These are phyloP conservation scores for Mycena venus DNA, from an alignment of 768 basidiomycete species.

Conservation along the genomic window DNA sequence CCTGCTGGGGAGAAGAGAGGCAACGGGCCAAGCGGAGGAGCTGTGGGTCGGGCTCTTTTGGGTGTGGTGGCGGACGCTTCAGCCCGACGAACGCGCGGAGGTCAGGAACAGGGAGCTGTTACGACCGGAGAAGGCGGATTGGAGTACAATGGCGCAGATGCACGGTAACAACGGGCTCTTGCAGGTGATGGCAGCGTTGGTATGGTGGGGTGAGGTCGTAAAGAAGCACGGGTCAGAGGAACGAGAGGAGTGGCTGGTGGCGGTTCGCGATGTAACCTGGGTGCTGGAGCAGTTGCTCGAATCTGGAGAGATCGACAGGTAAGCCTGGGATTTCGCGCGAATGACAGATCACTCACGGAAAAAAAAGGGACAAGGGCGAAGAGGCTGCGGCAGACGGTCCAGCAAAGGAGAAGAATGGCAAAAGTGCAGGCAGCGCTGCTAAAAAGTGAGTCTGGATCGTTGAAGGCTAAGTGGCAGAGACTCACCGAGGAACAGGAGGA, in stretches of 20 bases:
- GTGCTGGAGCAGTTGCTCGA: background rate
- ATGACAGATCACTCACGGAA: background rate
- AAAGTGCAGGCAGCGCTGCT: background rate
- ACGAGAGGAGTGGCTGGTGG: background rate
- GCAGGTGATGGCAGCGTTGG: conserved; percentile 2
- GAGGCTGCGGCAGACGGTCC: background rate
- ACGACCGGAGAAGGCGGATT: background rate
- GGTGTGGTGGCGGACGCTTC: background rate
- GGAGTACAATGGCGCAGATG: background rate
- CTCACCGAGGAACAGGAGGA: background rate
- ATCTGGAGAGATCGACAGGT: background rate
- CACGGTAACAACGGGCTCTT: background rate
- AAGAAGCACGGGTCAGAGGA: background rate
- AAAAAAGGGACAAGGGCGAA: background rate
- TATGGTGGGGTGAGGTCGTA: conserved; percentile 4
- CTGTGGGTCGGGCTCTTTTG: background rate
- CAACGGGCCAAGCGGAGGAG: background rate
- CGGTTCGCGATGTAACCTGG: background rate
- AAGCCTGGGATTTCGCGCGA: background rate
- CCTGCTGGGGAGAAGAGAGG: background rate
- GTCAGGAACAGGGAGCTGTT: background rate
- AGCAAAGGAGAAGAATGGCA: background rate
- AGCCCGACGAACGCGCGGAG: background rate
- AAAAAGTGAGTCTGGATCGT: background rate
- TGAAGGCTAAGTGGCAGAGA: background rate